Percentiles rank a stretch among this genome's conserved stretches.
phyloP scores from a whole-genome alignment of 306 rosid genomes.

The Inga leiocalycina region DNA sequence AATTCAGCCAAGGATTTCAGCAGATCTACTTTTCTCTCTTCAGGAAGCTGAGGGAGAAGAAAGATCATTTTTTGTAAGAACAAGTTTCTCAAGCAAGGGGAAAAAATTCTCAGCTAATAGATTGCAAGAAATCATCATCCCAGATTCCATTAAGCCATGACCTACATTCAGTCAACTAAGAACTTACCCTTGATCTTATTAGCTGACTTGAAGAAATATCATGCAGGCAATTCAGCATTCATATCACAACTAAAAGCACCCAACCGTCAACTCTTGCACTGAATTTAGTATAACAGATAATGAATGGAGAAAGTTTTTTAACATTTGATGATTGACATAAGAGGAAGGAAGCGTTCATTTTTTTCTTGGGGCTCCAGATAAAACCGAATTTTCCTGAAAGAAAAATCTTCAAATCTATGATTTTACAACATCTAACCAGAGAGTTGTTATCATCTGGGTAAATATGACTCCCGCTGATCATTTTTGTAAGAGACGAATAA shows the following conservation, averaged over 20 bases:
- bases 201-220: background rate
- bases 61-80: constrained; percentile 13
- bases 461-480: too few species aligned
- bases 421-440: too few species aligned
- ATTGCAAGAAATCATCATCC: background rate
- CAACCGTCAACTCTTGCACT: background rate
- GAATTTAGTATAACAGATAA: too few species aligned
- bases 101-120: background rate
- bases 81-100: background rate
- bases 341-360: too few species aligned
- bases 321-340: too few species aligned
- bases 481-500: too few species aligned
- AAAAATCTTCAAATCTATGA: too few species aligned
- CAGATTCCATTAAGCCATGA: constrained; percentile 15
- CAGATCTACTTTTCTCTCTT: constrained; percentile 89
- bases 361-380: too few species aligned
- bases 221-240: background rate
- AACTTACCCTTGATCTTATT: constrained; percentile 4
- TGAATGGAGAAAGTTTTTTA: too few species aligned
- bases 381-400: too few species aligned
- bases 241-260: background rate
- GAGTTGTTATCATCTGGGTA: too few species aligned
- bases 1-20: constrained; percentile 96
- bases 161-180: constrained; percentile 4
- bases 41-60: constrained; percentile 72